phyloP scores from a whole-genome alignment of 208 protist genomes.

The Trypanosoma melophagium region DNA sequence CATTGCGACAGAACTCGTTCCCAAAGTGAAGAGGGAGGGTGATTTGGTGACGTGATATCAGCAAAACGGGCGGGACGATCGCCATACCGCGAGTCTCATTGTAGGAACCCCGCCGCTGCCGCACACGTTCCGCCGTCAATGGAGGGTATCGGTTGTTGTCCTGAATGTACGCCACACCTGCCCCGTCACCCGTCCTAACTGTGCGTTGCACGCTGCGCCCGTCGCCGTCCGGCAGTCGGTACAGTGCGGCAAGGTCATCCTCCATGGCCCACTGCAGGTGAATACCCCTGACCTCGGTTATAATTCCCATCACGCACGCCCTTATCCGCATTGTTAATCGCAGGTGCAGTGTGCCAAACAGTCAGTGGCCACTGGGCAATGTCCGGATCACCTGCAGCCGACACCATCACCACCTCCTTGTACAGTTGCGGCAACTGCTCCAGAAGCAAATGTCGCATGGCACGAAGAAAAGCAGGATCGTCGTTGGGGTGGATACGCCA shows the following conservation, averaged over 20 bases:
- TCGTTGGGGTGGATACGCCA: background rate
- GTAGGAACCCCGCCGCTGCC: background rate
- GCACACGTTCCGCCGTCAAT: background rate
- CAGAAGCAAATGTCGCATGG: background rate
- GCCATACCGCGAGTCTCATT: background rate
- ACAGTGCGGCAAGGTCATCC: conserved; percentile 1
- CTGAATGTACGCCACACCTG: background rate
- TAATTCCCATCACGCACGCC: background rate
- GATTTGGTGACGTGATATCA: conserved; percentile 16
- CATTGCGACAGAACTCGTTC: conserved; percentile 5
- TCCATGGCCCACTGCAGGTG: conserved; percentile 8
- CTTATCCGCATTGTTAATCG: background rate
- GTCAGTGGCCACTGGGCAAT: conserved; percentile 4
- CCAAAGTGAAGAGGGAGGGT: conserved; percentile 15
- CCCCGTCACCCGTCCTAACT: background rate
- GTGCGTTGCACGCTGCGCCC: background rate
- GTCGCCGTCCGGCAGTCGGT: conserved; percentile 2
- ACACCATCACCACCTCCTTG: conserved; percentile 6
- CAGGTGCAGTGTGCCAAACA: conserved; percentile 2
- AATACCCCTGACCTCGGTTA: background rate
- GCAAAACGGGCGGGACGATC: background rate
- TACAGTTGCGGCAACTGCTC: background rate
- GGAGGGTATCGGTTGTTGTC: conserved; percentile 10
- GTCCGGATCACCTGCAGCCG: background rate
- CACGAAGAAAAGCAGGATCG: background rate